These are phyloP conservation scores for Helicocarpus griseus DNA, from an alignment of 2,329 filamentous ascomycete species.

Conservation along the genomic window DNA sequence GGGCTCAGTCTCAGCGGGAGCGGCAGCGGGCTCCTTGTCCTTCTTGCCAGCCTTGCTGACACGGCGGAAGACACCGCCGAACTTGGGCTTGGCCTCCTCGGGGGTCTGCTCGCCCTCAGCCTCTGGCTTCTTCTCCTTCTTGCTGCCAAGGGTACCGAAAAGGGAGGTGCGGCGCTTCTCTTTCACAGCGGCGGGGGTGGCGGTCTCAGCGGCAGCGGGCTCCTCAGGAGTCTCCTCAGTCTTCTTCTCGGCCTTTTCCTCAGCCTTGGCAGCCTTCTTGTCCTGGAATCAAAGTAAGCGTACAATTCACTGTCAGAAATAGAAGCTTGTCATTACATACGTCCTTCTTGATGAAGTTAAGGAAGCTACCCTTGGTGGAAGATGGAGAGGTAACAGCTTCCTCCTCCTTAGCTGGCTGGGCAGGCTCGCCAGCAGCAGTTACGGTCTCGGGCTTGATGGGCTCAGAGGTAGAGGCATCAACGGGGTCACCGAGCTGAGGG, in stretches of 20 bases:
- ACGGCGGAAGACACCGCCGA: slow-evolving; percentile 40
- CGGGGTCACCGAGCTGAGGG: slow-evolving; percentile 39
- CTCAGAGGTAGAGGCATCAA: slow-evolving; percentile 28
- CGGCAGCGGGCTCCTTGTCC: slow-evolving; percentile 25
- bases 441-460: slow-evolving; percentile 32
- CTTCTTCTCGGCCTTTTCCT: slow-evolving; percentile 20
- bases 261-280: slow-evolving; percentile 14
- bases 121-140: slow-evolving; percentile 44
- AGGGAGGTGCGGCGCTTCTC: slow-evolving; percentile 44
- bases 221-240: slow-evolving; percentile 15
- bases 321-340: too few relatives aligned
- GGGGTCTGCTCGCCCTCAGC: slow-evolving; percentile 35
- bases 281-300: slow-evolving; percentile 14
- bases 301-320: neutral
- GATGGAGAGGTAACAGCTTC: slow-evolving; percentile 23
- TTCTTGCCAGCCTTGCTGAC: slow-evolving; percentile 40
- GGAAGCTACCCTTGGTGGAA: slow-evolving; percentile 24
- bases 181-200: slow-evolving; percentile 35
- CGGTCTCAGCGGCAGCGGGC: slow-evolving; percentile 21
- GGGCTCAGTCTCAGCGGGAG: slow-evolving; percentile 17
- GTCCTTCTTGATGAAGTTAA: slow-evolving; percentile 27
- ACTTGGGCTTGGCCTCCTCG: slow-evolving; percentile 39
- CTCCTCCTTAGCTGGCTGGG: slow-evolving; percentile 24
- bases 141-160: slow-evolving; percentile 44
- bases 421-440: slow-evolving; percentile 35